Evolutionary conservation across 352 stramenopile species (phyloP).

Genomic region (Poterioochromonas sp.): DNA sequence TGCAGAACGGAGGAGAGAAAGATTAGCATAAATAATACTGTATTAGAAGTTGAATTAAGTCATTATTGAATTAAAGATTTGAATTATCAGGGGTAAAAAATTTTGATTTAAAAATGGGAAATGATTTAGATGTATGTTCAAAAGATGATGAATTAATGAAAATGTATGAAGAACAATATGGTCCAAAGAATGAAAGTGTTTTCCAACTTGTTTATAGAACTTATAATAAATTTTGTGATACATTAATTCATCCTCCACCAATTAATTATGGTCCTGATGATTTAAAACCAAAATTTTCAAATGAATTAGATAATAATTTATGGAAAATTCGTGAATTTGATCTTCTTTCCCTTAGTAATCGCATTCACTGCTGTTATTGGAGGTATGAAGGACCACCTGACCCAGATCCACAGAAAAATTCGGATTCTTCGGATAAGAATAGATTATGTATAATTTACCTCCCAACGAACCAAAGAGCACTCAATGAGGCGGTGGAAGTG

Average conservation of each 20-base stretch:
- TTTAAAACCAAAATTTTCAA: not conserved
- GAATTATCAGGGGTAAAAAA: too few species aligned
- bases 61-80: too few species aligned
- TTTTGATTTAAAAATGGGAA: too few species aligned
- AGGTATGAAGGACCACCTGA: not conserved
- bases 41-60: too few species aligned
- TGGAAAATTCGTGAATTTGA: not conserved
- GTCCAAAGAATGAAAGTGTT: slow-evolving; percentile 10
- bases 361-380: not conserved
- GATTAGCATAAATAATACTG: too few species aligned
- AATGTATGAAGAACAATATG: not conserved
- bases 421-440: not conserved
- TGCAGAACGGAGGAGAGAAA: too few species aligned
- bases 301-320: not conserved
- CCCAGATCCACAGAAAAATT: not conserved
- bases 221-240: not conserved
- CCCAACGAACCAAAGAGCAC: not conserved
- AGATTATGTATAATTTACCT: slow-evolving; percentile 17
- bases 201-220: not conserved
- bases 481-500: not conserved
- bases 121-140: slow-evolving; percentile 21
- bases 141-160: not conserved
- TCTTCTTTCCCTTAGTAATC: not conserved
- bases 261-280: not conserved
- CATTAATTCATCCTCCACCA: not conserved